phyloP scores from a whole-genome alignment of 2,329 filamentous ascomycete genomes.

The Aspergillus novofumigatus region DNA sequence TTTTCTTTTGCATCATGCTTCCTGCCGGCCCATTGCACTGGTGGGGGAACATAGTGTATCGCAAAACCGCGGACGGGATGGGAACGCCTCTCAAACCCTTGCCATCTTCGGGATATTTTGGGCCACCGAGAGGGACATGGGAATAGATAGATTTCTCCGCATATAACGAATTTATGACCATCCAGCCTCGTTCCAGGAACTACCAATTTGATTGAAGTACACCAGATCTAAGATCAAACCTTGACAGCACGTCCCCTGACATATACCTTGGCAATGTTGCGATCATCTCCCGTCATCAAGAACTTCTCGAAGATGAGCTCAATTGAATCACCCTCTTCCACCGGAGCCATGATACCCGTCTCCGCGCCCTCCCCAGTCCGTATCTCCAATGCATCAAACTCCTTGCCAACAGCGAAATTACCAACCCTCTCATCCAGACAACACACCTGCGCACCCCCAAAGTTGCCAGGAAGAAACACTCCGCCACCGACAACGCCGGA shows the following conservation, averaged over 20 bases:
- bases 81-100: slow-evolving; percentile 33
- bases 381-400: slow-evolving; percentile 58
- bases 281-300: slow-evolving; percentile 62
- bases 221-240: slow-evolving; percentile 3
- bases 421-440: slow-evolving; percentile 53
- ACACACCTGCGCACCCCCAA: slow-evolving; percentile 59
- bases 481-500: slow-evolving; percentile 46
- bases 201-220: neutral
- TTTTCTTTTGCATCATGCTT: slow-evolving; percentile 44
- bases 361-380: slow-evolving; percentile 32
- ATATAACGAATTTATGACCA: neutral
- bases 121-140: slow-evolving; percentile 26
- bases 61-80: slow-evolving; percentile 38
- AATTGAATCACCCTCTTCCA: slow-evolving; percentile 48
- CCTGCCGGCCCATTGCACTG: slow-evolving; percentile 36
- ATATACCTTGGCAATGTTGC: slow-evolving; percentile 56
- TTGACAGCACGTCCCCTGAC: slow-evolving; percentile 46
- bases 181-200: neutral
- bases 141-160: slow-evolving; percentile 10
- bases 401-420: slow-evolving; percentile 55
- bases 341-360: slow-evolving; percentile 48
- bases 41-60: slow-evolving; percentile 42
- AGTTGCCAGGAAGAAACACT: slow-evolving; percentile 59
- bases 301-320: slow-evolving; percentile 58
- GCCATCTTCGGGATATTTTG: slow-evolving; percentile 27